Conservation (phyloP, 2,329 filamentous ascomycete genomes). For the Aureobasidium sp. region DNA sequence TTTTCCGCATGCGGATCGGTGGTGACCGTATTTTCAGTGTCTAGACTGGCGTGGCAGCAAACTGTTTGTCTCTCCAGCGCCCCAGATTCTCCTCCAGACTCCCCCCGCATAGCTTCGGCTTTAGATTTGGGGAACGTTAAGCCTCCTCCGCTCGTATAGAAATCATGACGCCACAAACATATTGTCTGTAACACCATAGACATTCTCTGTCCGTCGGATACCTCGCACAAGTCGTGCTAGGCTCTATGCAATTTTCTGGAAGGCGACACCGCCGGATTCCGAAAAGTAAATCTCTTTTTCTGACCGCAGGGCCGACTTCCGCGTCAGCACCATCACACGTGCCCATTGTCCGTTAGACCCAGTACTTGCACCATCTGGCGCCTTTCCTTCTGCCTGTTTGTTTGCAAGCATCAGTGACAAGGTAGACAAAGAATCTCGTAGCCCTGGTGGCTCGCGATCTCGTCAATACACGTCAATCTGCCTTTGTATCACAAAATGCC, state of each 20-base stretch:
- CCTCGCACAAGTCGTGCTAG: background rate
- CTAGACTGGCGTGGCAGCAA: conserved; percentile 6
- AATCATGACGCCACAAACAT: conserved; percentile 3
- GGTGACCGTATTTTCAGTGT: conserved; percentile 15
- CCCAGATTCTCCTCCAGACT: background rate
- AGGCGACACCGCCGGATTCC: background rate
- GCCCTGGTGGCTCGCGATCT: background rate
- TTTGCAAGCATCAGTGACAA: background rate
- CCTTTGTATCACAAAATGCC: conserved; percentile 1
- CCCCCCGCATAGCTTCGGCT: conserved; percentile 4
- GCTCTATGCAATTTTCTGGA: background rate
- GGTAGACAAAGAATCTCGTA: background rate
- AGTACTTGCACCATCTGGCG: conserved; percentile 2
- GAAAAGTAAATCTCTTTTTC: background rate
- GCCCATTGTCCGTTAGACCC: background rate
- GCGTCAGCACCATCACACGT: conserved; percentile 2
- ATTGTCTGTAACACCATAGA: background rate
- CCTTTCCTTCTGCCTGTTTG: background rate
- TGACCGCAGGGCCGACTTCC: background rate
- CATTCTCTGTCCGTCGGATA: background rate
- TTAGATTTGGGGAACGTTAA: conserved; percentile 3
- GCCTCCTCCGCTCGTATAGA: background rate
- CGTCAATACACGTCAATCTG: background rate
- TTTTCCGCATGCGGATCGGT: conserved; percentile 13
- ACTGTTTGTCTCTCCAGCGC: background rate